Evolutionary conservation across 2,329 filamentous ascomycete species (phyloP), one percentile per base, ranked within the genome.

Genomic region (Diaporthe citri): DNA sequence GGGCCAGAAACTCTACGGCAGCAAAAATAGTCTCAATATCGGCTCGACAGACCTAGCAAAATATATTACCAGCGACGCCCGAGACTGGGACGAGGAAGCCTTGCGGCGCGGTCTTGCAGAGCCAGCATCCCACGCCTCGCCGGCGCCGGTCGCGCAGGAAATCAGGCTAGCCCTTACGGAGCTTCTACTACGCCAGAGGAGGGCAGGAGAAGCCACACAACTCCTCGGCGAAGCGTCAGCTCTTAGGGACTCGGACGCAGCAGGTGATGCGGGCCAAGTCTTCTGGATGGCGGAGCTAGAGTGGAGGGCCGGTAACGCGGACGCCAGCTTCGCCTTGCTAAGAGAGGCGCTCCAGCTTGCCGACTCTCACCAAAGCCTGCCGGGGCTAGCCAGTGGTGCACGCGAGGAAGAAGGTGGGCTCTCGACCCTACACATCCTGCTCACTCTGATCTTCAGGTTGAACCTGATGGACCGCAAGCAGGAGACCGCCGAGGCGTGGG

Each of bases 261-360:
- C 20, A 7, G 31, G 31, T 17, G 25, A 56, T 8, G 36, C 31
- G 6, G 22, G 41, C 41, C 55, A 56, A 10, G 15, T 57, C 9
- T 74, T 74, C 28, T 74, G 72, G 72, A 70, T 74, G 31, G 56
- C 72, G 2, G 72, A 74, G 52, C 34, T 74, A 10, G 31, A 60
- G n/a, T 74, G 72, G 72, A 57, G 72, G n/a, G 72, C 55, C n/a
- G 64, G 66, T 7, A 25, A 36, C 4, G 28, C 60, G 5, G 34
- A 41, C 6, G 46, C n/a, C 22, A 41, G 62, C 34, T 60, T 74
- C 55, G 25, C 34, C 1, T 28, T 74, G 64, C 43, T 74, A 25
- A 60, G 34, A 13, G 62, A 51, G 28, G 28, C 62, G 20, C 28
- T 66, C 3, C 43, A 66, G 43, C 43, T 51, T n/a, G 28, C 62